These are phyloP conservation scores for Suillus sp. DNA, from an alignment of 768 basidiomycete genomes.

Conservation along the genomic window DNA sequence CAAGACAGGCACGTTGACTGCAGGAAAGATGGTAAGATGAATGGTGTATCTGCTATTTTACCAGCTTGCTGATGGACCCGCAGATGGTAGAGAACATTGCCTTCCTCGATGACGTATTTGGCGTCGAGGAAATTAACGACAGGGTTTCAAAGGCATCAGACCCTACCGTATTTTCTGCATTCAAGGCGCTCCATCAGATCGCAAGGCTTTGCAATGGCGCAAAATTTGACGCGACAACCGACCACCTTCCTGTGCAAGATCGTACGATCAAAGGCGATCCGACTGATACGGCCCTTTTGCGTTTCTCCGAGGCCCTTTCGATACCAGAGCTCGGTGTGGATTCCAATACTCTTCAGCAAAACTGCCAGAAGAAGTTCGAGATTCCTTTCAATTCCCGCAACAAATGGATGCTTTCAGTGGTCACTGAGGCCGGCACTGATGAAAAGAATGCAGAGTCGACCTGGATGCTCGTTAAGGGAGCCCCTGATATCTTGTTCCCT, in stretches of 20 bases:
- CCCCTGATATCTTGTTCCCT: conserved; percentile 49
- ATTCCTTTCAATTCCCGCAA: conserved; percentile 45
- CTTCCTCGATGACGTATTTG: conserved; percentile 27
- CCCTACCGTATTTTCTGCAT: conserved; percentile 17
- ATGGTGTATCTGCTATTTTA: neutral
- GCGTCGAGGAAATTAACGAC: conserved; percentile 18
- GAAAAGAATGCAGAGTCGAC: conserved; percentile 15
- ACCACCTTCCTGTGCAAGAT: conserved; percentile 13
- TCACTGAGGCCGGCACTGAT: conserved; percentile 19
- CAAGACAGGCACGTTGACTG: conserved; percentile 64
- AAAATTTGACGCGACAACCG: conserved; percentile 36
- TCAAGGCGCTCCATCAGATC: conserved; percentile 33
- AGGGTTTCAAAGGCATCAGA: conserved; percentile 15
- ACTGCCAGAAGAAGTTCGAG: conserved; percentile 18
- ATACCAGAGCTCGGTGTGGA: conserved; percentile 14
- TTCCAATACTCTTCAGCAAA: conserved; percentile 8
- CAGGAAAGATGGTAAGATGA: conserved; percentile 39
- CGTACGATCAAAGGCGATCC: conserved; percentile 40
- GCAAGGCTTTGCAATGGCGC: conserved; percentile 54
- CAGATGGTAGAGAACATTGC: conserved; percentile 36
- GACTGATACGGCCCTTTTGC: conserved; percentile 49
- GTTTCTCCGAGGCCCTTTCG: conserved; percentile 36
- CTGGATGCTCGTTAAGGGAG: conserved; percentile 49
- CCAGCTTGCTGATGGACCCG: neutral
- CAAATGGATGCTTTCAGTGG: conserved; percentile 52